Base-by-base conservation (phyloP, 2,329 filamentous ascomycete species). In the Thielaviopsis populi region DNA sequence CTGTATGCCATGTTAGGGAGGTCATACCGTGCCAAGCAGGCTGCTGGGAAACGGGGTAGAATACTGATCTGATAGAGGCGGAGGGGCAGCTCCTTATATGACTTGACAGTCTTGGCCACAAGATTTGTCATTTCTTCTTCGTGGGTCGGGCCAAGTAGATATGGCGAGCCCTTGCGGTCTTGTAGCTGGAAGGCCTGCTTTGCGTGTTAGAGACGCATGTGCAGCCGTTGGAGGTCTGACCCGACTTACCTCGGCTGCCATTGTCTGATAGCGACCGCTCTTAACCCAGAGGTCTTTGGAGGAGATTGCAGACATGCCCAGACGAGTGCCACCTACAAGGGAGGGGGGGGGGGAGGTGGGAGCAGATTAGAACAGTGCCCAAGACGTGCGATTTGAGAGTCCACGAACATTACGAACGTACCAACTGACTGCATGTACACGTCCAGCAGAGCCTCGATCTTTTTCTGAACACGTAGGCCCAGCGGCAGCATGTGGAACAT, bases 91-190 rank as follows among this genome's bases (percentile, higher is more conserved):
- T 89, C 85, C 70, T 91, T 92, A 72, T 96, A 92, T 0, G 91
- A 96, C 50, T 85, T 83, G 0, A 91, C 78, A 17, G 85, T 81
- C 64, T 80, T 81, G 3, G 84, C 83, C 1, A 96, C 88, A 1
- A 99, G 77, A 0, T 80, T 77, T 0, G 94, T 99, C 69, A 99
- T 94, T 72, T 99, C 94, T 73, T 99, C 94, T 71, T 99, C 94
- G 67, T 99, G 94, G 0, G 94, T 99, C 0, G 94, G 94, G 0
- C 91, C 87, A 3, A 99, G 80, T 37, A 99, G 79, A 67, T 89
- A 89, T 3, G 81, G 79, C 0, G 81, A 77, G 6, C 87, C 82
- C 73, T 88, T 94, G 64, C 94, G 83, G 73, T 97, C 94, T 54
- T 80, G 75, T 58, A 97, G 82, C 50, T 82, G 83, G 69, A 96